phyloP scores from a whole-genome alignment of 2,329 filamentous ascomycete genomes.

The Dactylellina drechsleri region DNA sequence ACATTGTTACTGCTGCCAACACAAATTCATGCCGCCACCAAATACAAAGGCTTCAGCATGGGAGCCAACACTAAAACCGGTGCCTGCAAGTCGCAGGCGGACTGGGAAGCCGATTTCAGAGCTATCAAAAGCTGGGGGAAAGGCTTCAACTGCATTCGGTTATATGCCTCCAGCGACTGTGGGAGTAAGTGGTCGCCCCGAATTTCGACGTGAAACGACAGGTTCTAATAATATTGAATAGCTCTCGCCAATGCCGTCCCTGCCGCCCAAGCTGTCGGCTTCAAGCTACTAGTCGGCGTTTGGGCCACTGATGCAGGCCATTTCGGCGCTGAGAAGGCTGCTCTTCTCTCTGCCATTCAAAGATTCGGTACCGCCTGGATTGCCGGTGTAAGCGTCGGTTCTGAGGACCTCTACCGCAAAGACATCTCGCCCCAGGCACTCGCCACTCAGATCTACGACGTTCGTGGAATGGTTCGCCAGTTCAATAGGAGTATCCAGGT shows the following conservation, averaged over 20 bases:
- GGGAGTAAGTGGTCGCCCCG: constrained; percentile 61
- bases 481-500: constrained; percentile 25
- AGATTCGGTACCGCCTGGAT: constrained; percentile 65
- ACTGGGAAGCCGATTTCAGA: constrained; percentile 61
- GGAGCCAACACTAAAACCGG: constrained; percentile 58
- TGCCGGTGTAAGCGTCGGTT: constrained; percentile 76
- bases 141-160: constrained; percentile 62
- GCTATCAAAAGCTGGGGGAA: constrained; percentile 59
- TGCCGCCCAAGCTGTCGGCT: constrained; percentile 57
- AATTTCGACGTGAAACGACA: constrained; percentile 21
- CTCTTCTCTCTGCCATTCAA: constrained; percentile 63
- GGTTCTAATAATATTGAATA: constrained; percentile 36
- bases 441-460: constrained; percentile 60
- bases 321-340: constrained; percentile 70
- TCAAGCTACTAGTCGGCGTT: constrained; percentile 46
- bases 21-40: constrained; percentile 21
- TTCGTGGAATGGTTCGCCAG: constrained; percentile 66
- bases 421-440: constrained; percentile 32
- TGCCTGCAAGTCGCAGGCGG: constrained; percentile 61
- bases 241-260: constrained; percentile 27
- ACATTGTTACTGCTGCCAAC: constrained; percentile 38
- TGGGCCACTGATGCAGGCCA: constrained; percentile 72
- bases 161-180: constrained; percentile 75
- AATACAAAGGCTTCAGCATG: constrained; percentile 47
- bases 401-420: constrained; percentile 74